These are phyloP conservation scores for Oryza meridionalis DNA, from an alignment of 176 grass and related monocot species.

Conservation along the genomic window DNA sequence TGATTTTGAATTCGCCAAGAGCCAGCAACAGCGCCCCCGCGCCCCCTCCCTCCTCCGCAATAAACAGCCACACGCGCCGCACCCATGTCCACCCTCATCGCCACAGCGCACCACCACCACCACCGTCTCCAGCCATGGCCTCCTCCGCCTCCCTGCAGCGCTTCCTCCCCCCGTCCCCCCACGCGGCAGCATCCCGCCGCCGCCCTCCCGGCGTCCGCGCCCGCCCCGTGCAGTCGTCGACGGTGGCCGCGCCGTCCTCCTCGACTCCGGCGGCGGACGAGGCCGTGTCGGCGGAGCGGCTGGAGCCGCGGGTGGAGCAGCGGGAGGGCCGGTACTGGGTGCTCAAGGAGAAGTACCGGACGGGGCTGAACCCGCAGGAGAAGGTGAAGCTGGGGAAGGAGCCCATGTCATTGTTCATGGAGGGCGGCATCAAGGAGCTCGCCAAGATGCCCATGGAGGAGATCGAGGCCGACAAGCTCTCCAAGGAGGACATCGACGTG, in stretches of 20 bases:
- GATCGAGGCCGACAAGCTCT: constrained; percentile 67
- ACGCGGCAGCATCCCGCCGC: constrained; percentile 14
- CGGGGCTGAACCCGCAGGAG: constrained; percentile 87
- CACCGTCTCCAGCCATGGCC: constrained; percentile 51
- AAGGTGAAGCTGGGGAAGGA: constrained; percentile 97
- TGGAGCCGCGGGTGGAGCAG: constrained; percentile 79
- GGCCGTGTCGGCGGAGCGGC: constrained; percentile 39
- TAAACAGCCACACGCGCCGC: constrained; percentile 56
- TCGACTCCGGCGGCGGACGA: background rate
- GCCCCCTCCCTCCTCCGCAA: constrained; percentile 44
- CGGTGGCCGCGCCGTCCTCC: constrained; percentile 30
- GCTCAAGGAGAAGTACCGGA: constrained; percentile 81
- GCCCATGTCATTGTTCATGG: constrained; percentile 78
- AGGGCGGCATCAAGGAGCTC: constrained; percentile 73
- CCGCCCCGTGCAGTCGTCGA: background rate
- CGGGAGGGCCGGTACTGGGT: constrained; percentile 66
- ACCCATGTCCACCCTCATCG: constrained; percentile 43
- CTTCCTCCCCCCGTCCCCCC: constrained; percentile 53
- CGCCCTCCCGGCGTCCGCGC: constrained; percentile 12
- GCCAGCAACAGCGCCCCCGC: constrained; percentile 30
- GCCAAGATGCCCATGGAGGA: constrained; percentile 68
- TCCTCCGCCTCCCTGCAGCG: constrained; percentile 73
- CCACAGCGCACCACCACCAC: constrained; percentile 2
- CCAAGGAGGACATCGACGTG: constrained; percentile 88
- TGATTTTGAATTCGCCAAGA: constrained; percentile 34